Conservation (phyloP, 2,329 filamentous ascomycete species). For the Colletotrichum sp. region DNA sequence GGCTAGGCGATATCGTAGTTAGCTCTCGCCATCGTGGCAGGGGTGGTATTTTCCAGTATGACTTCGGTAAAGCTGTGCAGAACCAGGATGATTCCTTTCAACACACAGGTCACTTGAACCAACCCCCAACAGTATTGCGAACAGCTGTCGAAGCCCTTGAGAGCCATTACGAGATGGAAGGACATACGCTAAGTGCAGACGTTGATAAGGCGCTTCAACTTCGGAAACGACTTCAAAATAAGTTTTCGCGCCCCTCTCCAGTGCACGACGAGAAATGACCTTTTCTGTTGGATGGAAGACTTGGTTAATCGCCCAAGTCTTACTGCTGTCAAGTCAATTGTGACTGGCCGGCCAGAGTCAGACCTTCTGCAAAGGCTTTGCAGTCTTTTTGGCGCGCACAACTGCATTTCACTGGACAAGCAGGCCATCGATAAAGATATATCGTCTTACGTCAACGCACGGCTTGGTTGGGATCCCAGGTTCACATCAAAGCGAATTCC, state of each 20-base stretch:
- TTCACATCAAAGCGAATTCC: too few relatives aligned
- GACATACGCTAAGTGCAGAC: background rate
- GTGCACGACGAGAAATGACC: too few relatives aligned
- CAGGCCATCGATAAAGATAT: too few relatives aligned
- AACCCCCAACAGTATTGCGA: background rate
- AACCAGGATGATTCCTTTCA: constrained; percentile 1
- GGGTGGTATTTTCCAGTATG: constrained; percentile 28
- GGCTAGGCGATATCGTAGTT: constrained; percentile 23
- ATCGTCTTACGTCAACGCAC: too few relatives aligned
- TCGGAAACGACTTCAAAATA: background rate
- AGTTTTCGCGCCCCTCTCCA: background rate
- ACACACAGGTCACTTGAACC: background rate
- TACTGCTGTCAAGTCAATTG: too few relatives aligned
- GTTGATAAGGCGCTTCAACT: background rate
- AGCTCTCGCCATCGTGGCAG: background rate
- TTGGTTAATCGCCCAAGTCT: too few relatives aligned
- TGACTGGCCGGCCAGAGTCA: too few relatives aligned
- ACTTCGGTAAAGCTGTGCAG: constrained; percentile 26
- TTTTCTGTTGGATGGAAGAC: too few relatives aligned
- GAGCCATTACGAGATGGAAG: background rate
- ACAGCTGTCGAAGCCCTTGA: background rate
- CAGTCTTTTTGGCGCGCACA: too few relatives aligned
- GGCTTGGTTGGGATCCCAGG: too few relatives aligned
- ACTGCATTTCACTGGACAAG: too few relatives aligned
- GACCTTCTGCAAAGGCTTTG: too few relatives aligned